Base-by-base conservation (phyloP, 768 basidiomycete genomes). In the Boletus reticulatus region DNA sequence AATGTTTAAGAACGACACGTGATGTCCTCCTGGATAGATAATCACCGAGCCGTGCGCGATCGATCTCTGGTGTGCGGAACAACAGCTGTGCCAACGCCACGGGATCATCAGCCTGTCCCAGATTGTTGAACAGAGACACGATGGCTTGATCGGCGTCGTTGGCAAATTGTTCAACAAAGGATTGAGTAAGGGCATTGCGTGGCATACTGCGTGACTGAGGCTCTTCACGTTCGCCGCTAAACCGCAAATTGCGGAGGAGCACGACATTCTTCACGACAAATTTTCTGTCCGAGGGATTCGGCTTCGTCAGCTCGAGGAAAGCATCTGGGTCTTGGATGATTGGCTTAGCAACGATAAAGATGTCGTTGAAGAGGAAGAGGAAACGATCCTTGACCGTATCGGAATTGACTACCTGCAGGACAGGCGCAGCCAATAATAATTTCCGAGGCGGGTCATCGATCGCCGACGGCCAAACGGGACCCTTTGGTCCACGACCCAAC, bases 331-430 rank as follows among this genome's bases (percentile, higher is more conserved):
- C 86, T 37, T 83, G 81, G 51, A 85, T 76, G 56, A 94, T 78
- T 13, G 94, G 94, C 71, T 98, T 98, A 39, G 95, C 88, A 61
- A 98, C 84, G 70, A 98, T 82, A 52, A 98, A 83, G 50, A 98
- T 82, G 70, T 99, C 97, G 70, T 78, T 93, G 81, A 99, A 99
- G n/a, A 98, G 81, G 77, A 98, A 95, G 11, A 98, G 81, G 75
- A 93, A 92, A 12, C 97, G 87, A 66, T 98, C 94, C 72, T 98
- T 98, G 70, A 94, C 89, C 1, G 91, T 94, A 71, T 96, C 89
- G 41, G 86, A 80, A 72, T 97, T 94, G 62, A 93, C 93, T 14
- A 98, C 93, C 73, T 99, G 97, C 6, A 96, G 77, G 8, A 96
- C 90, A 2, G 94, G 88, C 4, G 89, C 88, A 2, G 89, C 88